Conservation (phyloP, 2,329 filamentous ascomycete species). For the Capronia epimyces region DNA sequence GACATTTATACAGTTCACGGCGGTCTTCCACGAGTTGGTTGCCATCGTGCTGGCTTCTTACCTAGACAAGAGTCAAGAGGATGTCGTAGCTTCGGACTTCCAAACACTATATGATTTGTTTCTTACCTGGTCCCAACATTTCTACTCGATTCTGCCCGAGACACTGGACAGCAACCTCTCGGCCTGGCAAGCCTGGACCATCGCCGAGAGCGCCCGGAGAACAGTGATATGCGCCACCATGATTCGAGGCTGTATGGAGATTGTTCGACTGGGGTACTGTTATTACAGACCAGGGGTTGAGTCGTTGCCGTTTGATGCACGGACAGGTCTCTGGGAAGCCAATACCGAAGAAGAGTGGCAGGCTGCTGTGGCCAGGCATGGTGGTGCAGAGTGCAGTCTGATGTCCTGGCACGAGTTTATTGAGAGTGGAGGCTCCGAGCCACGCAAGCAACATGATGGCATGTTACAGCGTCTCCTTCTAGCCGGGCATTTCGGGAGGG, state of each 20-base stretch:
- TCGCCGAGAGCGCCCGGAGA: constrained; percentile 23
- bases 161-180: constrained; percentile 14
- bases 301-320: constrained; percentile 23
- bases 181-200: constrained; percentile 24
- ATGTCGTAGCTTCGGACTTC: constrained; percentile 1
- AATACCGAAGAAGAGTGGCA: constrained; percentile 21
- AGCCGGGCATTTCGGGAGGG: constrained; percentile 17
- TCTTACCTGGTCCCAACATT: constrained; percentile 12
- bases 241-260: constrained; percentile 18
- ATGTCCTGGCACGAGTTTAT: constrained; percentile 26
- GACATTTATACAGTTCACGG: constrained; percentile 12
- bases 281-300: constrained; percentile 25
- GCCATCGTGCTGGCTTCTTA: constrained; percentile 11
- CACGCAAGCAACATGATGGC: constrained; percentile 19
- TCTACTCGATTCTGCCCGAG: constrained; percentile 12
- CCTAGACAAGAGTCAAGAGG: constrained; percentile 5
- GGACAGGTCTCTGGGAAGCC: constrained; percentile 25
- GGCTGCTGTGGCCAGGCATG: constrained; percentile 10
- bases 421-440: constrained; percentile 10
- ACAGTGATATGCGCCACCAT: constrained; percentile 17
- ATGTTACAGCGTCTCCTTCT: constrained; percentile 23
- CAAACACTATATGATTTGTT: constrained; percentile 8
- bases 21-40: constrained; percentile 16
- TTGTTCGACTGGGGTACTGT: constrained; percentile 15
- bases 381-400: constrained; percentile 17